phyloP scores from a whole-genome alignment of 805 yeast species.

The Yamadazyma olivae region DNA sequence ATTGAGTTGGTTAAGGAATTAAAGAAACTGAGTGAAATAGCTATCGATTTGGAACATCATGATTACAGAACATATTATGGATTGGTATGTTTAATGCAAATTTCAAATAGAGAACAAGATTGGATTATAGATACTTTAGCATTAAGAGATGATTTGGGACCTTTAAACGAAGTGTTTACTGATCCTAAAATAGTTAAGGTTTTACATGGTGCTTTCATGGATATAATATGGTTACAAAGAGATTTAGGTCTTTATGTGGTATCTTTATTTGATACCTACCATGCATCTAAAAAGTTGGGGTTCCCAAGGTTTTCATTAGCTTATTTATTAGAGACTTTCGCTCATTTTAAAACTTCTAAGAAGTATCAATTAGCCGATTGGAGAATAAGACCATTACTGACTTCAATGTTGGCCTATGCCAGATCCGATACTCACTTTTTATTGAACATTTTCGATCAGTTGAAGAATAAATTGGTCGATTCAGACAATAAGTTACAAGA shows the following conservation, averaged over 20 bases:
- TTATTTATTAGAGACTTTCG: conserved; percentile 73
- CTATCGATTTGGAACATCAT: conserved; percentile 95
- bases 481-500: conserved; percentile 42
- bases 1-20: conserved; percentile 54
- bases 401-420: conserved; percentile 80
- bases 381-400: conserved; percentile 83
- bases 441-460: conserved; percentile 70
- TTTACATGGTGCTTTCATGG: conserved; percentile 96
- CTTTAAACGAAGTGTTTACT: conserved; percentile 72
- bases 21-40: conserved; percentile 56
- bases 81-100: conserved; percentile 88
- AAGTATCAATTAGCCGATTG: conserved; percentile 96
- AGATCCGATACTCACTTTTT: conserved; percentile 94
- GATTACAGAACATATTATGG: conserved; percentile 90
- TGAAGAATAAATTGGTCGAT: conserved; percentile 59
- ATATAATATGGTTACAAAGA: conserved; percentile 93
- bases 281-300: conserved; percentile 79
- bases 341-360: conserved; percentile 83
- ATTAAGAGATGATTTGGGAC: conserved; percentile 66
- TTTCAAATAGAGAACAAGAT: conserved; percentile 76
- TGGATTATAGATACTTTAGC: conserved; percentile 84
- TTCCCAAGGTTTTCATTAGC: conserved; percentile 84
- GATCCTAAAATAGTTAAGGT: conserved; percentile 82
- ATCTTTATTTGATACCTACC: conserved; percentile 86
- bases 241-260: conserved; percentile 92